phyloP scores from a whole-genome alignment of 306 rosid species.

The Cucurbita moschata region DNA sequence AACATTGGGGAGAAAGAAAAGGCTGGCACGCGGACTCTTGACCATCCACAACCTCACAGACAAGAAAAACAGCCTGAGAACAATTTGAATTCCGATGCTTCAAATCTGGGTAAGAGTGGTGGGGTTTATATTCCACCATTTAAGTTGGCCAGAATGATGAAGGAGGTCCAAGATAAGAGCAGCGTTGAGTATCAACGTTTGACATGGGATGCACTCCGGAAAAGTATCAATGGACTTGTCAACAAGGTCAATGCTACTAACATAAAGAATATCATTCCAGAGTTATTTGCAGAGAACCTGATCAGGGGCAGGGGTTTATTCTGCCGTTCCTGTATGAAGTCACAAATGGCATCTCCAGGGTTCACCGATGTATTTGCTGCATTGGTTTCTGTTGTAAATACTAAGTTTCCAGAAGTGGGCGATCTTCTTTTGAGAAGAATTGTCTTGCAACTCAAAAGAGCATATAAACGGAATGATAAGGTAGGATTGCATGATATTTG shows the following conservation, averaged over 20 bases:
- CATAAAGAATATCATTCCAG: slow-evolving; percentile 73
- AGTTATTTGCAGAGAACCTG: slow-evolving; percentile 63
- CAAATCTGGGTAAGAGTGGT: slow-evolving; percentile 67
- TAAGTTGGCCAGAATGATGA: slow-evolving; percentile 91
- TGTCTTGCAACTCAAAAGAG: slow-evolving; percentile 82
- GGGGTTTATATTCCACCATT: slow-evolving; percentile 92
- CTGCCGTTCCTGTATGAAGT: slow-evolving; percentile 91
- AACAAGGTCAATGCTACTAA: slow-evolving; percentile 91
- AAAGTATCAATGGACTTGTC: slow-evolving; percentile 87
- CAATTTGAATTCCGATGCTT: slow-evolving; percentile 24
- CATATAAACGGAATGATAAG: slow-evolving; percentile 90
- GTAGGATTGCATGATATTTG: slow-evolving; percentile 16
- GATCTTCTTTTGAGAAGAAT: slow-evolving; percentile 80
- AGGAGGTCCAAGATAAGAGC: slow-evolving; percentile 75
- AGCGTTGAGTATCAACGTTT: slow-evolving; percentile 71
- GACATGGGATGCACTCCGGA: slow-evolving; percentile 95
- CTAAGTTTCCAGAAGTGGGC: slow-evolving; percentile 86
- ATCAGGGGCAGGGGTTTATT: slow-evolving; percentile 89
- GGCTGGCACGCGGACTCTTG: slow-evolving; percentile 18
- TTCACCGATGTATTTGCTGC: slow-evolving; percentile 90
- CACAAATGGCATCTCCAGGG: slow-evolving; percentile 92
- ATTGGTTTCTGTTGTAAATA: slow-evolving; percentile 79
- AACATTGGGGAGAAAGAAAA: slow-evolving; percentile 21
- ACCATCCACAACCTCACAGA: slow-evolving; percentile 19
- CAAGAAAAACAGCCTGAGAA: slow-evolving; percentile 18